Evolutionary conservation across 106 monocot genomes (phyloP).

Genomic region (Alisma plantagoaquatica): DNA sequence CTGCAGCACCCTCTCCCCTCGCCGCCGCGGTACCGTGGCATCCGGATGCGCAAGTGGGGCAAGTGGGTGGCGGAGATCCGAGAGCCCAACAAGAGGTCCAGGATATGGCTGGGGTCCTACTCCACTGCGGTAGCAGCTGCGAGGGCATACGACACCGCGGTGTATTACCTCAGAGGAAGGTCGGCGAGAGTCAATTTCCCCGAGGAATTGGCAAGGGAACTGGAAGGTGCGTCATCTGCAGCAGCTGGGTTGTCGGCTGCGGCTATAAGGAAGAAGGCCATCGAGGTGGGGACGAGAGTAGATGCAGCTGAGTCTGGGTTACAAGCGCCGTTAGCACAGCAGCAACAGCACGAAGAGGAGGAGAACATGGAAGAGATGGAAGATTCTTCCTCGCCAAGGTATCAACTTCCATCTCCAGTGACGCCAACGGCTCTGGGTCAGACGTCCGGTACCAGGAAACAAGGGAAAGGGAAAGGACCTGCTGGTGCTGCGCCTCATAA

Average conservation of each 20-base stretch:
- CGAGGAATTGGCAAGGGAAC: neutral
- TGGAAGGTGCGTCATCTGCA: neutral
- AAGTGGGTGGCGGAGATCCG: slow-evolving; percentile 17
- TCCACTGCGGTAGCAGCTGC: too few species aligned
- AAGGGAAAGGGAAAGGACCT: too few species aligned
- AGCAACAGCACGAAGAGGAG: neutral
- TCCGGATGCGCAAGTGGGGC: slow-evolving; percentile 21
- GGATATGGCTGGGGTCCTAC: slow-evolving; percentile 22
- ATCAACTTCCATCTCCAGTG: too few species aligned
- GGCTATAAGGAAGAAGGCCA: slow-evolving; percentile 18
- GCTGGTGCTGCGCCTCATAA: neutral
- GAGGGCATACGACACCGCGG: too few species aligned
- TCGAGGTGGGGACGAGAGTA: slow-evolving; percentile 23
- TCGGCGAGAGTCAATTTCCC: slow-evolving; percentile 12
- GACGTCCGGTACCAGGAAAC: too few species aligned
- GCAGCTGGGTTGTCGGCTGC: slow-evolving; percentile 9
- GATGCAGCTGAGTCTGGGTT: slow-evolving; percentile 6
- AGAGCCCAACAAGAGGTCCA: slow-evolving; percentile 3
- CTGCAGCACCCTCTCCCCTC: too few species aligned
- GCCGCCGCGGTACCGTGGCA: slow-evolving; percentile 9
- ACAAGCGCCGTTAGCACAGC: neutral
- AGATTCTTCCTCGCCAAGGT: neutral
- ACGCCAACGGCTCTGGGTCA: too few species aligned
- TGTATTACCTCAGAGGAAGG: too few species aligned
- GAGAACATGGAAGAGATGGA: too few species aligned